phyloP scores from a whole-genome alignment of 371 early-diverging fungal species.

The Vairimorpha apis region DNA sequence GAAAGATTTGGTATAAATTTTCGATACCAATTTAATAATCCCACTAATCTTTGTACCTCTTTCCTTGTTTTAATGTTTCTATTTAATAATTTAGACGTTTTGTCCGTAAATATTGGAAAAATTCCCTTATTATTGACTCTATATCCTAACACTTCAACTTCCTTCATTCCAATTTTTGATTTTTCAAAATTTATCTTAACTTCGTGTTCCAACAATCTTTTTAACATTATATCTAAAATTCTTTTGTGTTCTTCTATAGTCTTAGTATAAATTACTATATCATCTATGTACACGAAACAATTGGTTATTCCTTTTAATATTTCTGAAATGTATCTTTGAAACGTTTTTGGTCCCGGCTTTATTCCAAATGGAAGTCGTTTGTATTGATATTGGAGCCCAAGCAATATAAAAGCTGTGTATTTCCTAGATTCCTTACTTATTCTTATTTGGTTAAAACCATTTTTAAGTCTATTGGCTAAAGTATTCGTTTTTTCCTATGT shows the following conservation, averaged over 20 bases:
- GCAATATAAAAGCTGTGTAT: not conserved
- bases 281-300: not conserved
- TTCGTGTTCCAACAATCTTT: not conserved
- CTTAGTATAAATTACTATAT: constrained; percentile 1
- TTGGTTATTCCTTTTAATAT: not conserved
- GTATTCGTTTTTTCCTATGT: not conserved
- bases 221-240: not conserved
- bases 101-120: not conserved
- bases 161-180: not conserved
- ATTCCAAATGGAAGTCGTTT: not conserved
- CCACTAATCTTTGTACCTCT: not conserved
- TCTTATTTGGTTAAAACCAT: not conserved
- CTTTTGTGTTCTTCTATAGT: not conserved
- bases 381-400: not conserved
- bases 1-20: not conserved
- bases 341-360: not conserved
- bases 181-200: not conserved
- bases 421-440: not conserved
- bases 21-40: not conserved
- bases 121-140: constrained; percentile 4
- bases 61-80: not conserved
- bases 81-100: not conserved
- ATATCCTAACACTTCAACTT: constrained; percentile 13
- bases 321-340: constrained; percentile 14
- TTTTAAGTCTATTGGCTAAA: not conserved